phyloP scores from a whole-genome alignment of 225 moss, liverwort and hornwort species.

The Sphagnum contortum region DNA sequence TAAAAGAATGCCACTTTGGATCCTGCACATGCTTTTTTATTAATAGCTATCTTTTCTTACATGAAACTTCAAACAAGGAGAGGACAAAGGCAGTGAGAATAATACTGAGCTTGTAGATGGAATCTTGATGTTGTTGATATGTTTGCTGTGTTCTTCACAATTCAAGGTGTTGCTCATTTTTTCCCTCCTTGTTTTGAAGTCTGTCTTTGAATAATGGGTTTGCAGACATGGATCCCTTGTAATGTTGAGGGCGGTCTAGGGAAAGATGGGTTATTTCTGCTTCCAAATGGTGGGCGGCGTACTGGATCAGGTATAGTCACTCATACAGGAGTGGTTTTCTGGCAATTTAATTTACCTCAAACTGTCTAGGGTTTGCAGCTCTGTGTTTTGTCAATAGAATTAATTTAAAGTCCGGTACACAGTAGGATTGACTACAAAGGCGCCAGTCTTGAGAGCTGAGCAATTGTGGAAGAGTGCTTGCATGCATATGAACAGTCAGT shows the following conservation, averaged over 20 bases:
- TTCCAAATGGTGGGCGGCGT: conserved; percentile 26
- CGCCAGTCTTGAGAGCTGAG: too few relatives aligned
- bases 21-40: neutral
- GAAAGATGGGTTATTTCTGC: conserved; percentile 17
- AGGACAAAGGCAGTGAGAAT: too few relatives aligned
- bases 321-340: conserved; percentile 63
- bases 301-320: conserved; percentile 23
- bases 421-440: too few relatives aligned
- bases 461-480: too few relatives aligned
- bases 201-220: neutral
- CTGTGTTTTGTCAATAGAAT: too few relatives aligned
- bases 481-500: too few relatives aligned
- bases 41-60: too few relatives aligned
- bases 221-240: conserved; percentile 98
- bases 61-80: too few relatives aligned
- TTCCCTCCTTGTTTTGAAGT: too few relatives aligned
- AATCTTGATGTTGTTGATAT: neutral
- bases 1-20: neutral
- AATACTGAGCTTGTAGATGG: neutral
- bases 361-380: too few relatives aligned
- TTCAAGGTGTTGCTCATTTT: neutral
- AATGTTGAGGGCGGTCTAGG: conserved; percentile 34
- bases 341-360: too few relatives aligned
- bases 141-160: neutral
- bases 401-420: too few relatives aligned